Conservation (phyloP, 176 grass and related monocot genomes). For the Eleusine indica region DNA sequence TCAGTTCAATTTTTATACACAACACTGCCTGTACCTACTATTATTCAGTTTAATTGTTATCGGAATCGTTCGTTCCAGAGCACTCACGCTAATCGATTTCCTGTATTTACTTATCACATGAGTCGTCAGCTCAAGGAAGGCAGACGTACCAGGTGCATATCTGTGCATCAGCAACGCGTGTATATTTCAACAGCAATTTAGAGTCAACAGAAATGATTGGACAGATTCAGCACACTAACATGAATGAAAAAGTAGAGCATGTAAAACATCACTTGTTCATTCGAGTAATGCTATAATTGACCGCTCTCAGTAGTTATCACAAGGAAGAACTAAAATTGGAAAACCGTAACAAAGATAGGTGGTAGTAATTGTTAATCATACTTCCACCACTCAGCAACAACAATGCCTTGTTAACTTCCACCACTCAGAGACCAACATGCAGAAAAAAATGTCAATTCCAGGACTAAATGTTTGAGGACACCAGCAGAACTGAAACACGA, state of each 20-base stretch:
- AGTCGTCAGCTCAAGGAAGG: neutral
- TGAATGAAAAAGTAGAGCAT: neutral
- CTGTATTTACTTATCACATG: neutral
- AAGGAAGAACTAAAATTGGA: neutral
- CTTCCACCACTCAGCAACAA: conserved; percentile 18
- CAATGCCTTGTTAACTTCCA: conserved; percentile 4
- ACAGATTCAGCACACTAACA: neutral
- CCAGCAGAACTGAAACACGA: conserved; percentile 23
- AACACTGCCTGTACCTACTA: neutral
- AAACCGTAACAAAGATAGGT: neutral
- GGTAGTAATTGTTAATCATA: neutral
- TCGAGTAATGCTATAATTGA: neutral
- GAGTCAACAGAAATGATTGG: neutral
- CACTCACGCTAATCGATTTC: neutral
- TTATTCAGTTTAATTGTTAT: neutral
- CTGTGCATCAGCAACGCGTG: neutral
- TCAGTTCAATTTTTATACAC: neutral
- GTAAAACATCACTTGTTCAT: neutral
- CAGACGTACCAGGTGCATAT: neutral
- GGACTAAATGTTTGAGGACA: conserved; percentile 22
- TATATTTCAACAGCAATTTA: neutral
- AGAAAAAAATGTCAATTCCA: conserved; percentile 28
- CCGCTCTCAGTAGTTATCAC: neutral
- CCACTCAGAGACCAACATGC: neutral
- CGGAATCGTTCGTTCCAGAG: neutral